A percentile compares a stretch with the other conserved stretches of the same genome.
These are phyloP conservation scores for Talaromyces islandicus DNA, from an alignment of 2,329 filamentous ascomycete genomes.

Conservation along the genomic window DNA sequence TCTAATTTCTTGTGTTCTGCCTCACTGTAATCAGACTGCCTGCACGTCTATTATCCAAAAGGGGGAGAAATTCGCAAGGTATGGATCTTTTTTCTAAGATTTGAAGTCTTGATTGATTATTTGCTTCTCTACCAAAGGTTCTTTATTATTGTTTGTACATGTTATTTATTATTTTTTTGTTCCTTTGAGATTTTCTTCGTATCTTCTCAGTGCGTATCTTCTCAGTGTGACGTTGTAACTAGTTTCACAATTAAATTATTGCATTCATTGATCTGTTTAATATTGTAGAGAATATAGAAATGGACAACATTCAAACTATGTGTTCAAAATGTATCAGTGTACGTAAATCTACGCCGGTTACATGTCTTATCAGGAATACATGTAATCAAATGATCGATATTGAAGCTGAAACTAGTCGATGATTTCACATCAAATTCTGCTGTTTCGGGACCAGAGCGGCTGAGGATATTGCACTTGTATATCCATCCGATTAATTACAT, in stretches of 20 bases:
- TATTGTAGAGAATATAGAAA: no score
- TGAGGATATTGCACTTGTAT: no score
- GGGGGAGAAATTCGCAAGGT: neutral
- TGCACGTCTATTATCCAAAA: neutral
- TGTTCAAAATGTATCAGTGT: no score
- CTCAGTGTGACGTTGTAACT: neutral
- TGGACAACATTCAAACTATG: no score
- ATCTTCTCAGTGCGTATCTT: neutral
- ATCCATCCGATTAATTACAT: no score
- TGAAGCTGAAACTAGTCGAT: no score
- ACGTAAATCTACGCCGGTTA: no score
- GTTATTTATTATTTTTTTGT: neutral
- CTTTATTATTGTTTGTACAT: neutral
- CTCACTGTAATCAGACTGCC: neutral
- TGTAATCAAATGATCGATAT: no score
- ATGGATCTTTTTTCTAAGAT: neutral
- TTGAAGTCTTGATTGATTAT: neutral
- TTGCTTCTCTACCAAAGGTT: neutral
- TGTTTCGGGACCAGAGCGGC: no score
- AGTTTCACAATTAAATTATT: neutral
- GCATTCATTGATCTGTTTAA: neutral
- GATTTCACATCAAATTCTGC: no score
- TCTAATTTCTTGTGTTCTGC: neutral
- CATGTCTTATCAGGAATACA: no score
- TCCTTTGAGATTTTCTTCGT: neutral